These are phyloP conservation scores for Mycena alexandri DNA, from an alignment of 768 basidiomycete genomes.

Conservation along the genomic window DNA sequence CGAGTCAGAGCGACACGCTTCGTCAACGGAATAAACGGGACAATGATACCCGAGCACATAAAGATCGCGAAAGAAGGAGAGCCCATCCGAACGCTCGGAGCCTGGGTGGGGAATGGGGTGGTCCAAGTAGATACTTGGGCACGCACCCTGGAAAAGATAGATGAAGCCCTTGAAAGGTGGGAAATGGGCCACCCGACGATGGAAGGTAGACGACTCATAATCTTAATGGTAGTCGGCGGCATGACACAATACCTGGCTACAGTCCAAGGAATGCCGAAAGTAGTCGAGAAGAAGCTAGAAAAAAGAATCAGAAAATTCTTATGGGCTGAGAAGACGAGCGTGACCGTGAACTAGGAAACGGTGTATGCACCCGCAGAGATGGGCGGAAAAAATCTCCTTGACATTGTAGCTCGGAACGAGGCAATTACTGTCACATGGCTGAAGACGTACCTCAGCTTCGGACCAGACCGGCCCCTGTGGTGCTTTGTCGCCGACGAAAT, in stretches of 20 bases:
- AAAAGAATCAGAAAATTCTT: neutral
- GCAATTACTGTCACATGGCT: no score
- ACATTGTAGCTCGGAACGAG: no score
- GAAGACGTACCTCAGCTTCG: no score
- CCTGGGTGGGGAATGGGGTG: slow-evolving; percentile 30
- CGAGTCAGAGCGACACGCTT: neutral
- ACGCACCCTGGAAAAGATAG: slow-evolving; percentile 27
- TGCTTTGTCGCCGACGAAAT: no score
- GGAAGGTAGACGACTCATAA: no score
- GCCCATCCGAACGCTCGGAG: slow-evolving; percentile 27
- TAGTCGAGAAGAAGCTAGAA: neutral
- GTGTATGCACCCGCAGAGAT: neutral
- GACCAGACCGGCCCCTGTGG: no score
- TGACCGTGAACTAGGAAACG: neutral
- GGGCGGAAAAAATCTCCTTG: no score
- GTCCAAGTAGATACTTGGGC: slow-evolving; percentile 24
- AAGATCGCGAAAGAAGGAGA: slow-evolving; percentile 31
- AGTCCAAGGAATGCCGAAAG: neutral
- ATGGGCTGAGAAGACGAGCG: neutral
- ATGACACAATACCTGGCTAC: neutral
- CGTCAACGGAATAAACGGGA: slow-evolving; percentile 42
- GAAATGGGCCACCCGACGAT: no score
- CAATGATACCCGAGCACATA: slow-evolving; percentile 34
- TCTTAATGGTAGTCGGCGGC: slow-evolving; percentile 7
- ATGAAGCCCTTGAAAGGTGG: neutral